Base-by-base conservation (phyloP, 2,329 filamentous ascomycete species). In the Verticillium albo-atrum region DNA sequence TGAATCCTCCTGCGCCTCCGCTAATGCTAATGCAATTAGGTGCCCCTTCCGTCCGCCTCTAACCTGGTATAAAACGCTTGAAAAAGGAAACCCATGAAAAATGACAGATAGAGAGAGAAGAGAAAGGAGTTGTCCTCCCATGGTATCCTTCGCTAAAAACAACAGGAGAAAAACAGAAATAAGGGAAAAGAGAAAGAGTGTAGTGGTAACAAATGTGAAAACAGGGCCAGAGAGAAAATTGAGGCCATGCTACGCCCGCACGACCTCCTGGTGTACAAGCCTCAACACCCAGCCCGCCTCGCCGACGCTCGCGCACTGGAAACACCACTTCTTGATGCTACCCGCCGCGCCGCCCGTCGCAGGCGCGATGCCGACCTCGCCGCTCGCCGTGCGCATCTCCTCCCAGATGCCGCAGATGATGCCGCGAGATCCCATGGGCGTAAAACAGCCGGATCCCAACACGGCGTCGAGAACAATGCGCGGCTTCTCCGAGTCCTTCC, bases 391-490 rank as follows among this genome's bases (percentile, higher is more conserved):
- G 55, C 86, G 86, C 66, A 89, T 77, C 64, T 91, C 87, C 71
- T 95, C 90, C 86, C 92, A 95, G 35, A 97, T 89, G 64, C 90
- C 93, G 59, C 96, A 87, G 1, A 95, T 91, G 67, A 97, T 94
- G 54, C 93, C 93, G 34, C 90, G 89, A 65, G 89, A 86, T 5
- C 91, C 93, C 61, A 97, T 86, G 20, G 90, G 81, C 65, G 93
- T 89, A 74, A 97, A 96, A 69, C 90, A 93, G 59, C 86, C 90
- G 70, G 92, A 92, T 12, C 89, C 89, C 2, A 97, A 79, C 54
- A 92, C 92, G 1, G 91, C 91, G 72, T 98, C 94, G 1, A 97
- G 81, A 35, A 96, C 74, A 1, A 89, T 81, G 62, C 87, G 79
- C 25, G 85, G 84, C 63, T 77, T 72, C 34, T 83, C 80, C 23